Percentiles rank a stretch among this genome's conserved stretches.
These are phyloP conservation scores for Candida qinlingensis DNA, from an alignment of 805 yeast species.

Conservation along the genomic window DNA sequence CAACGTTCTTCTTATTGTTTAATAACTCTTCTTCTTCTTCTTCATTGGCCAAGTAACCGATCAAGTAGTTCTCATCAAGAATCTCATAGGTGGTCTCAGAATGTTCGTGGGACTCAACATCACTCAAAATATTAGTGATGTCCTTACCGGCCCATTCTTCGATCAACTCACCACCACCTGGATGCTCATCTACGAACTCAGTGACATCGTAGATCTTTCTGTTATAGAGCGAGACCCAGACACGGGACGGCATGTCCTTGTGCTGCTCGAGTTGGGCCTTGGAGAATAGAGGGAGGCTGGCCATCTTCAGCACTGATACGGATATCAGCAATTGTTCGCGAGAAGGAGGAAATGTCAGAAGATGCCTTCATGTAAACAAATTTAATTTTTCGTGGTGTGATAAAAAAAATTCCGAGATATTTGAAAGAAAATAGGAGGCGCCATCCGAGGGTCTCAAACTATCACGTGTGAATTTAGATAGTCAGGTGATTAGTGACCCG, in stretches of 20 bases:
- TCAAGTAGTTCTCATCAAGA: constrained; percentile 71
- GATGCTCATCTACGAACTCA: constrained; percentile 46
- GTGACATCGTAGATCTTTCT: constrained; percentile 86
- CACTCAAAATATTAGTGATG: constrained; percentile 78
- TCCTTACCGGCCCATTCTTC: constrained; percentile 78
- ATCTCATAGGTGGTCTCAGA: constrained; percentile 83
- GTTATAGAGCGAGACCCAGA: constrained; percentile 78
- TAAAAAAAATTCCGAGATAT: no score
- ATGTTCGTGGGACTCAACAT: constrained; percentile 67
- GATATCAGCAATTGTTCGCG: neutral
- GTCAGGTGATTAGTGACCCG: no score
- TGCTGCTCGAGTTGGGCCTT: constrained; percentile 48
- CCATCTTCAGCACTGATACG: constrained; percentile 5
- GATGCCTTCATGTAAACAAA: no score
- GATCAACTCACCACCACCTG: constrained; percentile 82
- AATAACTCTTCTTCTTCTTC: constrained; percentile 72
- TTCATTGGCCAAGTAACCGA: constrained; percentile 78
- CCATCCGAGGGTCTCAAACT: no score
- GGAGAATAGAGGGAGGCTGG: constrained; percentile 58
- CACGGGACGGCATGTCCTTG: constrained; percentile 38
- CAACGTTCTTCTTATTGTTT: constrained; percentile 45
- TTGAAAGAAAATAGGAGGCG: no score
- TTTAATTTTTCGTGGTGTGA: no score
- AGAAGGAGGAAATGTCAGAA: neutral
- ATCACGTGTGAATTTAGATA: no score